phyloP scores from a whole-genome alignment of 2,329 filamentous ascomycete genomes.

The Ilyonectria destructans region DNA sequence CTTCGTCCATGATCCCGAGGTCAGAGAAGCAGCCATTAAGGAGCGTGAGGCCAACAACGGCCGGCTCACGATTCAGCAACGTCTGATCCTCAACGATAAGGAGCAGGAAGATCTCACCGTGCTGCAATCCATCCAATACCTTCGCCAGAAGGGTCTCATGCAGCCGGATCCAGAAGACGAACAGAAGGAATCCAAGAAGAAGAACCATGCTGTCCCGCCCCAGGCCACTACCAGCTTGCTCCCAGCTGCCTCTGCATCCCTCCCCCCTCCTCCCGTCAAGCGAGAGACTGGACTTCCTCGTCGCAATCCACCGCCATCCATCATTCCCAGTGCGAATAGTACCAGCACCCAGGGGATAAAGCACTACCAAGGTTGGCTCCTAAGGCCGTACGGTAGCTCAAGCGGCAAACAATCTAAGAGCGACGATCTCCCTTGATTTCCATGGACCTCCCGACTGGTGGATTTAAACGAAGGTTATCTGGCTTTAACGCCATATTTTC shows the following conservation, averaged over 20 bases:
- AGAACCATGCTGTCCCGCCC: conserved; percentile 34
- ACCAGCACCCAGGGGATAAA: conserved; percentile 52
- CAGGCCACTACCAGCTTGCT: conserved; percentile 52
- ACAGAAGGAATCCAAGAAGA: conserved; percentile 39
- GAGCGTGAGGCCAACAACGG: conserved; percentile 78
- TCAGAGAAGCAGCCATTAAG: conserved; percentile 75
- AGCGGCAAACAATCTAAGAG: conserved; percentile 52
- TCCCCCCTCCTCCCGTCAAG: conserved; percentile 56
- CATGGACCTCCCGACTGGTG: background rate
- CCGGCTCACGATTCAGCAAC: conserved; percentile 77
- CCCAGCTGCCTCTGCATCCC: conserved; percentile 57
- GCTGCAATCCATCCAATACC: conserved; percentile 76
- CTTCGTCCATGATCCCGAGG: conserved; percentile 78
- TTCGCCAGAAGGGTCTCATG: conserved; percentile 73
- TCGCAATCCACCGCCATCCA: conserved; percentile 53
- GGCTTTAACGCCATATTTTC: background rate
- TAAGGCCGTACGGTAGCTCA: conserved; percentile 56
- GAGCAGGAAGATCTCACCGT: conserved; percentile 78
- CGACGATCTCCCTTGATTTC: conserved; percentile 53
- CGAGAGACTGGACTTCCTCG: conserved; percentile 52
- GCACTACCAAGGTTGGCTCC: conserved; percentile 57
- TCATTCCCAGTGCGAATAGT: conserved; percentile 52
- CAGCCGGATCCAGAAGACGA: conserved; percentile 45
- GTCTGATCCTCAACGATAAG: conserved; percentile 77
- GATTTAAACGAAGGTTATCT: background rate